Evolutionary conservation across 495 filamentous ascomycete species (phyloP), one percentile per base, ranked within the genome.

Genomic region (Amorphotheca resinae): DNA sequence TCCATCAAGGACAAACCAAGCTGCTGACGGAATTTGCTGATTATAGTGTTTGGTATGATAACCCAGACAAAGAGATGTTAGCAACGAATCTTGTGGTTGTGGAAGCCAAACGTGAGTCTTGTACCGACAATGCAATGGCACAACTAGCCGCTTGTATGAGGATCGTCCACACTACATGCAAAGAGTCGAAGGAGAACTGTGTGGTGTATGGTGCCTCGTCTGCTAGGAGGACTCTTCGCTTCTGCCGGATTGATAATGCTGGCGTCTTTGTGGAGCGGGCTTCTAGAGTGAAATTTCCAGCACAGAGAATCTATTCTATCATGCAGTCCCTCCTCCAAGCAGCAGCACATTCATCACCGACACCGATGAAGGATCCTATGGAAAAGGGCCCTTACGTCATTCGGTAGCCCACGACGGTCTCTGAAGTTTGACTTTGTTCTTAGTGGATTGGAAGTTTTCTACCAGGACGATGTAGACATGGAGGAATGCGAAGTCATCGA

Each of bases 171-270:
- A 42, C 26, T 30, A 21, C 23, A 21, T 21, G 42, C 12, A 38
- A 49, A 49, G 5, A 49, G 31, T 34, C 15, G 32, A 45, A 37
- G 33, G 16, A 45, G 11, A 46, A 46, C 17, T 39, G 1, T 28
- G 17, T 43, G 18, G 23, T 45, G 18, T 49, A 45, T 42, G 46
- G 46, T 26, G 21, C 20, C 11, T 26, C 42, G 15, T 49, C 46
- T 33, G 42, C 46, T 39, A 42, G 46, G 17, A 16, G 21, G n/a
- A 15, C 25, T 11, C 46, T 37, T 25, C 42, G 43, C 32, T 49
- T 49, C 34, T 46, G 42, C 21, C 42, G 42, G 25, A 49, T 49
- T 22, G 46, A 49, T 26, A 49, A 46, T 31, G 42, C 37, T 9
- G 46, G 46, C 26, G 21, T 18, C 31, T 48, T 41, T 20, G 35